Conservation (phyloP, 352 stramenopile genomes). For the Thalassiosira gravida region DNA sequence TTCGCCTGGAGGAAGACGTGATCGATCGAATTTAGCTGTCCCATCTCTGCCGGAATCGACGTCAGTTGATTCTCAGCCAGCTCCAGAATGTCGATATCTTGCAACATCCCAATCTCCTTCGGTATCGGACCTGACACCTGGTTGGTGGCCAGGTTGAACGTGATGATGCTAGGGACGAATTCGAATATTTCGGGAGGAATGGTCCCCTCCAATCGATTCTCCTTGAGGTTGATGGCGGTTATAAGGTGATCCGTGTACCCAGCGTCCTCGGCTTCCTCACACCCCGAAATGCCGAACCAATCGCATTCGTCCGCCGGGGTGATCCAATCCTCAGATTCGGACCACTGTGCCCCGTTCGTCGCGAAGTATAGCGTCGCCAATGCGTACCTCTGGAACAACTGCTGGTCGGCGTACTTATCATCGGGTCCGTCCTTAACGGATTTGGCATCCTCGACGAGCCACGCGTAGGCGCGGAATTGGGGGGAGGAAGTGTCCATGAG, state of each 20-base stretch:
- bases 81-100: conserved; percentile 48
- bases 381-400: conserved; percentile 48
- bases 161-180: conserved; percentile 29
- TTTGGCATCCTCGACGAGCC: conserved; percentile 39
- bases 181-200: conserved; percentile 41
- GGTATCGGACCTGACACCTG: conserved; percentile 38
- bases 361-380: conserved; percentile 55
- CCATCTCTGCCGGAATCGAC: conserved; percentile 50
- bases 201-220: conserved; percentile 29
- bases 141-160: conserved; percentile 46
- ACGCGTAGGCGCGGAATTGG: conserved; percentile 53
- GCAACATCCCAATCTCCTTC: conserved; percentile 45
- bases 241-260: conserved; percentile 21
- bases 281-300: conserved; percentile 44
- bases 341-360: conserved; percentile 34
- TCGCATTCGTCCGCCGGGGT: conserved; percentile 33
- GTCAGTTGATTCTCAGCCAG: conserved; percentile 73
- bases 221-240: conserved; percentile 31
- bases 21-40: conserved; percentile 42
- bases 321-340: conserved; percentile 33
- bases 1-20: conserved; percentile 52
- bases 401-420: conserved; percentile 10
- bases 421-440: not conserved
- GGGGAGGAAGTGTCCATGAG: conserved; percentile 32
- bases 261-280: conserved; percentile 21